Conservation (phyloP, 805 yeast species). For the Yamadazyma olivae region DNA sequence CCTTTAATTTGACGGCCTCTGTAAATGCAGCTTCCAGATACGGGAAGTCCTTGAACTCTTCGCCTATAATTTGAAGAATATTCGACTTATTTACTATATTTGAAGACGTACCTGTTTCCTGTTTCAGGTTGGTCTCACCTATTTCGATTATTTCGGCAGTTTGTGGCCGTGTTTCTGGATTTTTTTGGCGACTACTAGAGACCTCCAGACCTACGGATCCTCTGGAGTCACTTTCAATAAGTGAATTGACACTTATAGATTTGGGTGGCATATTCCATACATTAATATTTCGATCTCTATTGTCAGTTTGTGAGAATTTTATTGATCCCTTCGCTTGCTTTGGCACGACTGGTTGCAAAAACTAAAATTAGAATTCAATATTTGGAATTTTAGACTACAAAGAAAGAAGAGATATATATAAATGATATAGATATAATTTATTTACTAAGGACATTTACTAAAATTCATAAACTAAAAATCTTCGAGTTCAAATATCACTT, state of each 20-base stretch:
- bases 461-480: conserved; percentile 31
- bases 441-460: too few relatives aligned
- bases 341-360: too few relatives aligned
- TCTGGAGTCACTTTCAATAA: conserved; percentile 26
- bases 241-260: conserved; percentile 42
- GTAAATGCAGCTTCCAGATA: conserved; percentile 54
- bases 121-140: not conserved
- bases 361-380: too few relatives aligned
- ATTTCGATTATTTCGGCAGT: too few relatives aligned
- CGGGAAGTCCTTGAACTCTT: conserved; percentile 50
- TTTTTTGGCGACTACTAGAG: conserved; percentile 4
- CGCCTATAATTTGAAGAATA: conserved; percentile 46
- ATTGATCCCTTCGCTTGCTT: too few relatives aligned
- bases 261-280: conserved; percentile 6
- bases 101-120: not conserved
- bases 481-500: conserved; percentile 35
- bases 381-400: too few relatives aligned
- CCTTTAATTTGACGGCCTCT: conserved; percentile 55
- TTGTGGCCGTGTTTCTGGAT: not conserved
- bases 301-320: too few relatives aligned
- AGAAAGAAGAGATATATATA: too few relatives aligned
- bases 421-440: too few relatives aligned
- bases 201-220: too few relatives aligned
- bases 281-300: not conserved
- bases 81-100: conserved; percentile 8